phyloP scores from a whole-genome alignment of 148 eudicot species.

The Heliamphora exappendiculata region DNA sequence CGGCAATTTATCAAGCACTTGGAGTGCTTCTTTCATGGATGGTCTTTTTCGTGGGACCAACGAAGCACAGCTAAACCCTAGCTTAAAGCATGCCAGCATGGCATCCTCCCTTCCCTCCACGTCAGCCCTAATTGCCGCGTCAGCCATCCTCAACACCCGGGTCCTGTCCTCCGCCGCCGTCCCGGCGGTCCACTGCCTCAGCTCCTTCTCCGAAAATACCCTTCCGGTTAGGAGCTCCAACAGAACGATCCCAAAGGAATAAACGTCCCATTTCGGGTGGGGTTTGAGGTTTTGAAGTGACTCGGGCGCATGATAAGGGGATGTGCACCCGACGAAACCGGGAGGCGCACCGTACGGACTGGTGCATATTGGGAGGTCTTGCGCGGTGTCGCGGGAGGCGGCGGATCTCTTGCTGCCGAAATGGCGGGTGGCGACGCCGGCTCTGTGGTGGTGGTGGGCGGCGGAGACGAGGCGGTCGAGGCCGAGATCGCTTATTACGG shows the following conservation, averaged over 20 bases:
- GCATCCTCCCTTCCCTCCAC: slow-evolving; percentile 65
- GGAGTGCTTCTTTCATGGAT: slow-evolving; percentile 73
- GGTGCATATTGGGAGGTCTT: slow-evolving; percentile 26
- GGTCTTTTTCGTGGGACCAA: slow-evolving; percentile 80
- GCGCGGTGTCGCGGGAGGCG: slow-evolving; percentile 28
- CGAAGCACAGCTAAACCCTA: slow-evolving; percentile 85
- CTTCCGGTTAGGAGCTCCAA: slow-evolving; percentile 82
- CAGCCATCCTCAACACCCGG: slow-evolving; percentile 70
- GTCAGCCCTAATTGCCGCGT: slow-evolving; percentile 61
- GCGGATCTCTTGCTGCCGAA: slow-evolving; percentile 62
- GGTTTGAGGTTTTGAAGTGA: slow-evolving; percentile 63
- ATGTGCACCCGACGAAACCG: slow-evolving; percentile 31
- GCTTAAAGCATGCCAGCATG: slow-evolving; percentile 50
- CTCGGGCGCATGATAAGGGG: slow-evolving; percentile 89
- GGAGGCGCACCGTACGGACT: too few relatives aligned
- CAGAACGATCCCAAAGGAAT: slow-evolving; percentile 79
- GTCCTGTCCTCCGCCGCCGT: slow-evolving; percentile 39
- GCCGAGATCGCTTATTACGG: slow-evolving; percentile 73
- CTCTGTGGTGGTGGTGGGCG: slow-evolving; percentile 12
- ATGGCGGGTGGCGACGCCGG: slow-evolving; percentile 43
- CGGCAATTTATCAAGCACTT: slow-evolving; percentile 64
- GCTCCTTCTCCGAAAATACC: slow-evolving; percentile 58
- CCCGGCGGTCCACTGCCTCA: slow-evolving; percentile 63
- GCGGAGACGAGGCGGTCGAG: slow-evolving; percentile 54
- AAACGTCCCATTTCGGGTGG: slow-evolving; percentile 84